Base-by-base conservation (phyloP, 192 early-diverging fungal species). In the Backusella psychrophila region DNA sequence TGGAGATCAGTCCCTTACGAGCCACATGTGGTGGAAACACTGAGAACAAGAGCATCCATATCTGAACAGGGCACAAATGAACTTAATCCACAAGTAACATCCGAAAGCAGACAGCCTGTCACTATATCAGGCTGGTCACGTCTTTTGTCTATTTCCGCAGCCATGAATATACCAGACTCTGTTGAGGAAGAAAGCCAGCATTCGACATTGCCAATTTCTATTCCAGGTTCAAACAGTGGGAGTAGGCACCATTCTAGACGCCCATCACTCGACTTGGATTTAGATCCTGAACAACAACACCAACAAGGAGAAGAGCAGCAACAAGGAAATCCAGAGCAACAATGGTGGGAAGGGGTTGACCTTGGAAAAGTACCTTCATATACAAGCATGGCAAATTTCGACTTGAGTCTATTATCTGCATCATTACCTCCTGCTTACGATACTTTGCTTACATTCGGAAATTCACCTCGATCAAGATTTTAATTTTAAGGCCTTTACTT, bases 1-100 rank as follows among this genome's bases (percentile, higher is more conserved):
- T 78, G 76, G 76, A 66, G 77, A n/a, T 78, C 81, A 6, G 71
- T 82, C 3, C 81, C 81, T 14, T 82, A 82, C 52, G 73, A 82
- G 33, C 69, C 77, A 0, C 65, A 63, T 34, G 76, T 76, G 7
- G 69, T 75, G 39, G 69, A 66, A 15, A 68, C 74, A 11, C 49
- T 76, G 36, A 69, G 76, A 34, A 53, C 76, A 19, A 42, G 44
- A n/a, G 38, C 76, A 63, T 63, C 56, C 4, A 12, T 63, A 29
- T 63, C 56, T 29, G 56, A 63, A 63, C 56, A 63, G 56, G 56
- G 56, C 4, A 14, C 56, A 63, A 26, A 26, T 29, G 56, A 63
- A 8, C 23, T n/a, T 11, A 63, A 29, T 63, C 21, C 56, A 29
- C 56, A 63, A 3, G 56, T 63, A 9, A 63, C 26, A 8, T 21